A percentile compares a stretch with the other conserved stretches of the same genome.
Conservation (phyloP, 202 grass and related monocot genomes). For the Setaria italica region DNA sequence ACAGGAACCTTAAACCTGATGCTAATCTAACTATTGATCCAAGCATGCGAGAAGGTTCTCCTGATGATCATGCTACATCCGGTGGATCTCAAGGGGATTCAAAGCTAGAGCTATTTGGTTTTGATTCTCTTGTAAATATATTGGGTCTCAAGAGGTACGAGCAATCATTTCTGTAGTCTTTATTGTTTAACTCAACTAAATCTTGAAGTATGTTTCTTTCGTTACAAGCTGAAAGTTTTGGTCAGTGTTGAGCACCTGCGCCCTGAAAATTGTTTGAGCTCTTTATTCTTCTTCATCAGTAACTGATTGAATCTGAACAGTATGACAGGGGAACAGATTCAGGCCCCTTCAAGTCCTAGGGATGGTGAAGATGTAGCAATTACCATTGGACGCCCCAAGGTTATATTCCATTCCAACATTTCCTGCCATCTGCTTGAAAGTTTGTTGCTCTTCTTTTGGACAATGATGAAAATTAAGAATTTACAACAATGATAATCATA, state of each 20-base stretch:
- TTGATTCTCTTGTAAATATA: slow-evolving; percentile 99
- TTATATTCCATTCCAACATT: slow-evolving; percentile 50
- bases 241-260: background rate
- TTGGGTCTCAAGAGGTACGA: slow-evolving; percentile 95
- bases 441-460: slow-evolving; percentile 20
- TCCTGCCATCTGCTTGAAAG: slow-evolving; percentile 10
- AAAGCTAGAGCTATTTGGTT: slow-evolving; percentile 98
- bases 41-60: slow-evolving; percentile 55
- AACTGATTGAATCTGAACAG: slow-evolving; percentile 72
- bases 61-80: slow-evolving; percentile 57
- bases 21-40: slow-evolving; percentile 58
- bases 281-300: slow-evolving; percentile 43
- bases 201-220: slow-evolving; percentile 12
- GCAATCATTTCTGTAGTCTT: slow-evolving; percentile 34
- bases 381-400: slow-evolving; percentile 80
- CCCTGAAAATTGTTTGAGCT: slow-evolving; percentile 41
- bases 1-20: slow-evolving; percentile 74
- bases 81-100: slow-evolving; percentile 74
- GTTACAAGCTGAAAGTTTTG: slow-evolving; percentile 27
- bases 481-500: background rate
- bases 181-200: slow-evolving; percentile 29
- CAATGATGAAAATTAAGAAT: slow-evolving; percentile 22
- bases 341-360: slow-evolving; percentile 88
- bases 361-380: slow-evolving; percentile 90
- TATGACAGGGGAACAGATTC: slow-evolving; percentile 97